Base-by-base conservation (phyloP, 495 filamentous ascomycete genomes). In the Annulohypoxylon nitens region DNA sequence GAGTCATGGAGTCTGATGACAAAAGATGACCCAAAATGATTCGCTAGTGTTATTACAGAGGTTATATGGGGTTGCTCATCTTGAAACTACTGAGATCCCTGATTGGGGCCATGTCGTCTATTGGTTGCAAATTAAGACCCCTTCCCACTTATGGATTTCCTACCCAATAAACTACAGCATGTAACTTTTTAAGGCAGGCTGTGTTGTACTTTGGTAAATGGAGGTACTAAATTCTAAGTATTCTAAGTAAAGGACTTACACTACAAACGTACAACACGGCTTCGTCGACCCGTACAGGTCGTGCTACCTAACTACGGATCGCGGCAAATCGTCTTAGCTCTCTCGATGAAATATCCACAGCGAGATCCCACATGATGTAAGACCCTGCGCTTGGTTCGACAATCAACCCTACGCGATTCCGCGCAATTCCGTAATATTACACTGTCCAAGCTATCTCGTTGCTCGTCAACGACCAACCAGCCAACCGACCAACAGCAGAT, bases 381-480 rank as follows among this genome's bases (percentile, higher is more conserved):
- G 71, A 69, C 71, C 61, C 57, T 66, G 71, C 61, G 66, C 41
- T 69, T 14, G 69, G 71, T 57, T 70, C 8, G 61, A 69, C 61
- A 57, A 58, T 58, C 45, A 50, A 25, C 50, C 36, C 68, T 53
- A 54, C 64, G 43, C 53, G 69, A 43, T 6, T 30, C 30, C 30
- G 30, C 30, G 30, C 30, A 30, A 6, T 4, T 60, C 55, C 61
- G 18, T 36, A 36, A 53, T 54, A 61, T 55, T 55, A 64, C 61
- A 33, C 41, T 45, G 57, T 61, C 36, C 25, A 30, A 26, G 25
- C 30, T 20, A 7, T 48, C 43, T 30, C 48, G 12, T 39, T 39
- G 12, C 14, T n/a, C 39, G 39, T 20, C 48, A 26, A 6, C 30
- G 23, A 61, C 39, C 37, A 65, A 54, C 58, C 30, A 37, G 36